Percentiles rank a stretch among this genome's conserved stretches.
Evolutionary conservation across 495 filamentous ascomycete species (phyloP).

Genomic region (Penicillium herquei): DNA sequence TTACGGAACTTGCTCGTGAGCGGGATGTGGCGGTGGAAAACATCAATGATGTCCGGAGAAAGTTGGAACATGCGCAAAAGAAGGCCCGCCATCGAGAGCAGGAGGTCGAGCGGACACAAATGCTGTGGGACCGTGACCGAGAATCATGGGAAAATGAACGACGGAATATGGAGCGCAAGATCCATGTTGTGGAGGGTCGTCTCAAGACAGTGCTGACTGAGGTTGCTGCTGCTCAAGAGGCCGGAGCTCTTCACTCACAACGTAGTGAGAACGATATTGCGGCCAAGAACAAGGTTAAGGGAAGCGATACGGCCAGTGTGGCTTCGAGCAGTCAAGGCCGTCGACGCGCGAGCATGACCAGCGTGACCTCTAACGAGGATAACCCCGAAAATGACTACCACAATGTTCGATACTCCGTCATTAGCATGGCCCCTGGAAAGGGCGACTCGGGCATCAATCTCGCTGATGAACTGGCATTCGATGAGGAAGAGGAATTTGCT

Average conservation of each 20-base stretch:
- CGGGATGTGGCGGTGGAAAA: slow-evolving; percentile 78
- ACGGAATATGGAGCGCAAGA: slow-evolving; percentile 73
- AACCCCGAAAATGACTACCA: slow-evolving; percentile 27
- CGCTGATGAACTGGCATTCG: slow-evolving; percentile 86
- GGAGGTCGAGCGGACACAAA: slow-evolving; percentile 71
- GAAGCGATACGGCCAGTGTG: slow-evolving; percentile 75
- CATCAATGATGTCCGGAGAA: slow-evolving; percentile 70
- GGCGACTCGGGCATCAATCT: slow-evolving; percentile 66
- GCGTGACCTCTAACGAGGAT: slow-evolving; percentile 61
- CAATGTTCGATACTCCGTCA: slow-evolving; percentile 63
- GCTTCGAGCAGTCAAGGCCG: slow-evolving; percentile 67
- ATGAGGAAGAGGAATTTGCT: slow-evolving; percentile 67
- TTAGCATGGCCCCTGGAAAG: slow-evolving; percentile 54
- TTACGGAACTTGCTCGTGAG: slow-evolving; percentile 79
- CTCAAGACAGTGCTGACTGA: slow-evolving; percentile 82
- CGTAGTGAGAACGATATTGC: slow-evolving; percentile 22
- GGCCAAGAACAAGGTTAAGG: slow-evolving; percentile 41
- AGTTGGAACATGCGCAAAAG: slow-evolving; percentile 76
- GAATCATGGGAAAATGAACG: slow-evolving; percentile 79
- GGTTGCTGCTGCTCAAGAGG: slow-evolving; percentile 70
- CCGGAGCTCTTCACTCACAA: slow-evolving; percentile 27
- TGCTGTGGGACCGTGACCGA: slow-evolving; percentile 76
- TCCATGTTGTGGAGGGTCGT: slow-evolving; percentile 84
- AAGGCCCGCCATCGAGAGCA: slow-evolving; percentile 79
- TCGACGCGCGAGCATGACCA: slow-evolving; percentile 55